A percentile compares a stretch with the other conserved stretches of the same genome.
Conservation (phyloP, 2,329 filamentous ascomycete species). For the Monilinia polystroma region DNA sequence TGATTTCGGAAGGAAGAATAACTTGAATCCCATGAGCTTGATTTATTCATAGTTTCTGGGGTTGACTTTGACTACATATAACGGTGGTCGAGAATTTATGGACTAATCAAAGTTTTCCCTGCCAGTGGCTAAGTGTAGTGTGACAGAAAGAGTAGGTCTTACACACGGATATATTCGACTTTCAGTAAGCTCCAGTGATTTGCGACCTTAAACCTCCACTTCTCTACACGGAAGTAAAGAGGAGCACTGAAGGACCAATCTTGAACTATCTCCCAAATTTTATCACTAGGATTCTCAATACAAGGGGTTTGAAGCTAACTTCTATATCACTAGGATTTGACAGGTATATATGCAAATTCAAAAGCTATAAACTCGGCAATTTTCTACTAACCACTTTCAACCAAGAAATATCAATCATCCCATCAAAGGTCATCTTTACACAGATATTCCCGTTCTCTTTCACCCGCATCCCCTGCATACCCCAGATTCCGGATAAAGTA, state of each 20-base stretch:
- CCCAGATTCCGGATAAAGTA: constrained; percentile 18
- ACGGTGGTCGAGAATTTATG: background rate
- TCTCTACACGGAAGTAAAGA: background rate
- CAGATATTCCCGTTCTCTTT: background rate
- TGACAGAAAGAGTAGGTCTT: background rate
- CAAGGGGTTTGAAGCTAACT: no score
- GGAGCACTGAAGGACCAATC: background rate
- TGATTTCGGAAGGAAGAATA: background rate
- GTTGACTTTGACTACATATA: background rate
- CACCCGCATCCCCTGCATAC: background rate
- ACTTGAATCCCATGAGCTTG: background rate
- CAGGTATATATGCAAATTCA: background rate
- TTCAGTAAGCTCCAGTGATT: background rate
- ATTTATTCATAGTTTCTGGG: background rate
- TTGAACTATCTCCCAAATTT: no score
- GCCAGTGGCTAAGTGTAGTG: background rate
- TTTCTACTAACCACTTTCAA: background rate
- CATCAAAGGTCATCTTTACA: background rate
- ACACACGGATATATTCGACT: background rate
- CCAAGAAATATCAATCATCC: background rate
- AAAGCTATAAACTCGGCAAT: background rate
- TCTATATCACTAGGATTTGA: background rate
- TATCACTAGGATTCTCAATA: background rate
- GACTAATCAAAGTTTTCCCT: background rate
- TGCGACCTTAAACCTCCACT: background rate